Evolutionary conservation across 148 eudicot genomes (phyloP).

Genomic region (Cornus florida): DNA sequence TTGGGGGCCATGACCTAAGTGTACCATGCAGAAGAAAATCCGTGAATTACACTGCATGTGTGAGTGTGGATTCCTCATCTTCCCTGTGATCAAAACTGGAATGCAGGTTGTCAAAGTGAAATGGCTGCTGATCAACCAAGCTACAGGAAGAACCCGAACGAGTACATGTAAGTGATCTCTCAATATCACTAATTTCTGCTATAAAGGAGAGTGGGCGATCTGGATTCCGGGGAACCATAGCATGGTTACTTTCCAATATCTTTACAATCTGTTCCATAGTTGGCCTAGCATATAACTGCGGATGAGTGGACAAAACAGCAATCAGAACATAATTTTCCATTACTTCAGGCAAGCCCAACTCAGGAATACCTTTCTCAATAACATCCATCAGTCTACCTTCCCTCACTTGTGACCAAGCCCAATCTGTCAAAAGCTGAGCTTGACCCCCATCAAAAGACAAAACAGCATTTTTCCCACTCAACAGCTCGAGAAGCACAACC

Average conservation of each 20-base stretch:
- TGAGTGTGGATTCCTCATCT: too few relatives aligned
- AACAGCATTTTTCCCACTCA: constrained; percentile 35
- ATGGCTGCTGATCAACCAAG: too few relatives aligned
- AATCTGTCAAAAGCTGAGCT: not conserved
- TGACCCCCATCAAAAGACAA: not conserved
- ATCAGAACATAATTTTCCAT: not conserved
- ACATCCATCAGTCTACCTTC: not conserved
- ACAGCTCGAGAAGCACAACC: constrained; percentile 42
- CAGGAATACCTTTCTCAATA: not conserved
- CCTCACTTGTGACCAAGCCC: constrained; percentile 5
- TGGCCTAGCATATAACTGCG: not conserved
- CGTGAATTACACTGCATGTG: too few relatives aligned
- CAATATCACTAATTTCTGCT: not conserved
- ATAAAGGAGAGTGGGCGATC: not conserved
- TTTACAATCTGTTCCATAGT: not conserved
- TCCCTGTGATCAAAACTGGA: too few relatives aligned
- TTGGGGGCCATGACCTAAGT: too few relatives aligned
- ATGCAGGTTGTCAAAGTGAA: too few relatives aligned
- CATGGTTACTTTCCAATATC: not conserved
- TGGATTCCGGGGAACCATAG: not conserved
- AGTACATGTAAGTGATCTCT: not conserved
- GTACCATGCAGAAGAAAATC: too few relatives aligned
- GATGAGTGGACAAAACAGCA: not conserved
- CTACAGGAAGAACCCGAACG: not conserved
- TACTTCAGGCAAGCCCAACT: not conserved